Evolutionary conservation across 2,329 filamentous ascomycete species (phyloP).

Genomic region (Curvularia eragrostidis): DNA sequence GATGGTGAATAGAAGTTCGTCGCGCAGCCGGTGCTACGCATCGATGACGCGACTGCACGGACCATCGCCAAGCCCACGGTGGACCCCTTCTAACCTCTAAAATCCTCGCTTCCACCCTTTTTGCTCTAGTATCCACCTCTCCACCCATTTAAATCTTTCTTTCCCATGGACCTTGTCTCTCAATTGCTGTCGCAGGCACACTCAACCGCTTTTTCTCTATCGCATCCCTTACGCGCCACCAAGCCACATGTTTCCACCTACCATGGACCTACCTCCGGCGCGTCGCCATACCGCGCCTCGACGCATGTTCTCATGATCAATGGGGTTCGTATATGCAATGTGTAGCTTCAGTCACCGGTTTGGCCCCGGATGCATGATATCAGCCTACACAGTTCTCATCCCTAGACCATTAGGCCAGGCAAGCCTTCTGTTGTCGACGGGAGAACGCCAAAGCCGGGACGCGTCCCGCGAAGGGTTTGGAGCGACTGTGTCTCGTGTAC

Average conservation of each 20-base stretch:
- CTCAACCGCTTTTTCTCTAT: neutral
- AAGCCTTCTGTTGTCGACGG: neutral
- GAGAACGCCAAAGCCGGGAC: neutral
- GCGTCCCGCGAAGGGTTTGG: neutral
- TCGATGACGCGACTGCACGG: conserved; percentile 30
- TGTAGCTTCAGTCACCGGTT: conserved; percentile 17
- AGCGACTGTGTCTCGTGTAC: neutral
- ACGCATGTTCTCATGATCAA: conserved; percentile 9
- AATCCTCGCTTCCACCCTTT: conserved; percentile 14
- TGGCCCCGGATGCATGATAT: conserved; percentile 19
- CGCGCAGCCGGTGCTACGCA: conserved; percentile 7
- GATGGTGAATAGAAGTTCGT: neutral
- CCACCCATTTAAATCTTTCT: conserved; percentile 1
- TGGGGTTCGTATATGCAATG: neutral
- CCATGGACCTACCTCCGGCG: neutral
- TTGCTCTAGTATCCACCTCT: neutral
- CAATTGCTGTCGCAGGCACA: conserved; percentile 12
- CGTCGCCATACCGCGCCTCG: conserved; percentile 9
- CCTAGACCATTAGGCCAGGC: neutral
- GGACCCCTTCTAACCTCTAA: neutral
- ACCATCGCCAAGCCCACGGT: conserved; percentile 9
- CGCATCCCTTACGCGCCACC: neutral
- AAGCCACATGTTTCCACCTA: neutral
- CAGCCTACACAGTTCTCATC: neutral
- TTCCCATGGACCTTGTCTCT: neutral